Base-by-base conservation (phyloP, 2,329 filamentous ascomycete species). In the Ophiostoma himal-ulmi region DNA sequence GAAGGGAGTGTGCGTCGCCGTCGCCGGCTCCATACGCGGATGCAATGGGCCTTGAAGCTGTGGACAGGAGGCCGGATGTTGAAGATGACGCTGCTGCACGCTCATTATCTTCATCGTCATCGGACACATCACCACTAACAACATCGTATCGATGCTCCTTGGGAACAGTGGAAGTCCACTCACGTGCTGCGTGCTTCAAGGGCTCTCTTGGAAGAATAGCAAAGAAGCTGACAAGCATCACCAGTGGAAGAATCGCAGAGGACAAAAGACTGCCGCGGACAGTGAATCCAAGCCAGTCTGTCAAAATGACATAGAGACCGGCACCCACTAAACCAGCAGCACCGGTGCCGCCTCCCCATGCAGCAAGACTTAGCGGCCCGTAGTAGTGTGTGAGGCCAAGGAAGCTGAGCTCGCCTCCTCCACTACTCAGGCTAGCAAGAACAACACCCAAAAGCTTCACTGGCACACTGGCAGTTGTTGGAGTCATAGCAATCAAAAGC, bases 311-410 rank as follows among this genome's bases (percentile, higher is more conserved):
- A 80, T 98, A 99, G 17, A 94, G 84, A 0, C 93, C 93, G 0
- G 94, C 93, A 5, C 95, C 95, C 0, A 94, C 84, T 71, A 99
- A 79, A 0, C 94, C 94, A 0, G 94, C 94, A 0, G 91, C 94
- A 1, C 94, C 94, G 0, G 94, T 97, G 0, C 94, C 94, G 73
- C 91, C 94, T 0, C 93, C 91, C 95, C 95, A 99, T 48, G 92
- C 90, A 0, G 94, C 94, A 22, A 98, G 84, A 75, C 92, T 93
- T 79, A 92, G 90, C 10, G 88, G 89, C 0, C 94, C 95, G 76
- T 98, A 98, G 81, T 91, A 97, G 78, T 98, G 94, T 17, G 94
- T 96, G 76, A 99, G 81, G 0, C 93, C 91, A 6, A 99, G 82
- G 77, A 98, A 97, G 79, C 91, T 96, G 71, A 97, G 83, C 81